Evolutionary conservation across 306 rosid species (phyloP), one percentile per base, ranked within the genome.

Genomic region (Pachyrhizus erosus): DNA sequence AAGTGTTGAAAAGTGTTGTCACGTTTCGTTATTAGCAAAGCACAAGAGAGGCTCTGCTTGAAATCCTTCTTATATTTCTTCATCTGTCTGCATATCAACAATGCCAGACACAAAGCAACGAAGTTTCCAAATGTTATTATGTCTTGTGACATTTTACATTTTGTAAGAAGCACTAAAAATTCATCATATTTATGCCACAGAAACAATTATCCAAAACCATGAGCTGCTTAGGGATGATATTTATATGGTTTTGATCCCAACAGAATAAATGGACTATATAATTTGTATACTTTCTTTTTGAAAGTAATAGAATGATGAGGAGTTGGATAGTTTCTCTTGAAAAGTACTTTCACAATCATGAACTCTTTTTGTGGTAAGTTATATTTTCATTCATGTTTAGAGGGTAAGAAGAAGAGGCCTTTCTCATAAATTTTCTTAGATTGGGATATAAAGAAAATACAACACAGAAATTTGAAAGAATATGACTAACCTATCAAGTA

Each of bases 401-500:
- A 54, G 52, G 24, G 24, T 18, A 39, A 55, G 26, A 75, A 27
- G 9, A 57, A 57, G 52, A 39, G 40, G 26, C 68, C 21, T 27
- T 60, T 55, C 51, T 29, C 48, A 2, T 45, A 17, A 29, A 40
- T 66, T 29, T 48, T 54, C 43, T n/a, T 6, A 9, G 5, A 55
- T 13, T 27, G 2, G 1, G 26, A 70, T 10, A 51, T 52, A 20
- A 42, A 26, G 42, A 29, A 61, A 34, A 5, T 33, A 37, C 10
- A 10, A 64, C 51, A 78, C 23, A 0, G 12, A 60, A 79, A 40
- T 5, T 54, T 34, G 43, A 49, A 60, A 17, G 39, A 61, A 51
- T 31, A 18, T 49, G 62, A 75, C 79, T 77, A 6, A 93, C 97
- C 92, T 93, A 64, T 91, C 94, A 75, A 93, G 93, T 66, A 91